Evolutionary conservation across 805 yeast species (phyloP).

Genomic region (Saccharomycopsis fermentans): DNA sequence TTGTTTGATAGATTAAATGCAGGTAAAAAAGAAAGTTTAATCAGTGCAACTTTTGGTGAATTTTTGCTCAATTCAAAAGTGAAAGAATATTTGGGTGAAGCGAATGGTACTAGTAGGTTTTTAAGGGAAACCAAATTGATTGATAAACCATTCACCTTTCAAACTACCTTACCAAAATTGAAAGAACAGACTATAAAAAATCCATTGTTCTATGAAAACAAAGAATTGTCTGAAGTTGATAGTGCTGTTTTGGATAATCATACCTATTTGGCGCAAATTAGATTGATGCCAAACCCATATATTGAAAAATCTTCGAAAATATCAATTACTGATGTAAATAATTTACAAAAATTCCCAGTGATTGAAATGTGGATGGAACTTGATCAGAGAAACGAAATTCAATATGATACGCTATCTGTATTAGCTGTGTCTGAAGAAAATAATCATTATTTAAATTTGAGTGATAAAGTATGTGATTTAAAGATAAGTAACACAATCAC

Average conservation of each 20-base stretch:
- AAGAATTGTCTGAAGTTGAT: conserved; percentile 21
- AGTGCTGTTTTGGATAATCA: conserved; percentile 18
- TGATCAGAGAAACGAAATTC: conserved; percentile 26
- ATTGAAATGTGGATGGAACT: conserved; percentile 42
- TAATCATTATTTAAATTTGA: conserved; percentile 31
- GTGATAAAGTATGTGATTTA: conserved; percentile 32
- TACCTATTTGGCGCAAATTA: conserved; percentile 31
- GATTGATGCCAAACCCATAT: conserved; percentile 33
- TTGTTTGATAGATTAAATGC: background rate
- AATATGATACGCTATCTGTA: conserved; percentile 29
- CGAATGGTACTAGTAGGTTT: background rate
- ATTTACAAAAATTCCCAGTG: conserved; percentile 34
- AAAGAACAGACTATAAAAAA: conserved; percentile 27
- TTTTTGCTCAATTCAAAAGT: conserved; percentile 24
- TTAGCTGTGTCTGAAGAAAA: conserved; percentile 38
- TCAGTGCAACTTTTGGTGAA: conserved; percentile 33
- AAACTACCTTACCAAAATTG: conserved; percentile 26
- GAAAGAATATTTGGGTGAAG: background rate
- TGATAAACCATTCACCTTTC: conserved; percentile 22
- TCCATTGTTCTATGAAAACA: conserved; percentile 22
- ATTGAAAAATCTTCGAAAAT: conserved; percentile 4
- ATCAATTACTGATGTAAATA: conserved; percentile 2
- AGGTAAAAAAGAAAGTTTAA: background rate
- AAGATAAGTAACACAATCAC: conserved; percentile 31
- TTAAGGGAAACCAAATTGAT: background rate